These are phyloP conservation scores for Lasiodiplodia hormozganensis DNA, from an alignment of 2,329 filamentous ascomycete species.

Conservation along the genomic window DNA sequence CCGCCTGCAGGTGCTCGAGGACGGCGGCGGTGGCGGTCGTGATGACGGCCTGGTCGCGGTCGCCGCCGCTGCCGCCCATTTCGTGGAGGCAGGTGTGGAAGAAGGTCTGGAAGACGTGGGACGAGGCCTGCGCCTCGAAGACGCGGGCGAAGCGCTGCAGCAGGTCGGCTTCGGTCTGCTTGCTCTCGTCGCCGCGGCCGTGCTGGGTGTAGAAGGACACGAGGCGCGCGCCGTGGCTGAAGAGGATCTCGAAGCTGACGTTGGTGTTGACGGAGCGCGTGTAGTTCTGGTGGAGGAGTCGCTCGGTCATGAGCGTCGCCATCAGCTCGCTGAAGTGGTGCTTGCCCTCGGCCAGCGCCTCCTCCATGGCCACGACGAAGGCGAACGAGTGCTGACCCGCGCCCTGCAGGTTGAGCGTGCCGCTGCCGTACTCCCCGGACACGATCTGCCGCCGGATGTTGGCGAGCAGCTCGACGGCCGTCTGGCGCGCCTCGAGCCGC, in stretches of 20 bases:
- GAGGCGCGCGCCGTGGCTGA: constrained; percentile 40
- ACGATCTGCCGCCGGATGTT: constrained; percentile 58
- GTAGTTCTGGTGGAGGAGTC: constrained; percentile 43
- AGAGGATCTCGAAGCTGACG: constrained; percentile 44
- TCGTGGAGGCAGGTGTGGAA: constrained; percentile 42
- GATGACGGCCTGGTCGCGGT: constrained; percentile 36
- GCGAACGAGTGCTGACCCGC: constrained; percentile 40
- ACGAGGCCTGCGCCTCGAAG: constrained; percentile 40
- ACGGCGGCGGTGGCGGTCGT: constrained; percentile 38
- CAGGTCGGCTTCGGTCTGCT: constrained; percentile 39
- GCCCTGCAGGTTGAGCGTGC: constrained; percentile 40
- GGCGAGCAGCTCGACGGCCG: background rate
- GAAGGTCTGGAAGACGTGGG: constrained; percentile 37
- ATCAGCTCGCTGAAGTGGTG: constrained; percentile 51
- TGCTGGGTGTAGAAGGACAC: constrained; percentile 38
- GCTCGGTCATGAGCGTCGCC: constrained; percentile 49
- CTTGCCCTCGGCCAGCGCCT: constrained; percentile 46
- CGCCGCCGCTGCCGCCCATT: constrained; percentile 29
- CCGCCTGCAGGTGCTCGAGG: constrained; percentile 36
- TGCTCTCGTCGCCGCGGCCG: constrained; percentile 36
- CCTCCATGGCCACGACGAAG: constrained; percentile 56
- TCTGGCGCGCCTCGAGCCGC: background rate
- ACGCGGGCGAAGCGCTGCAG: constrained; percentile 32
- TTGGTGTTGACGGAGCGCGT: constrained; percentile 41
- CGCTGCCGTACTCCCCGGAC: constrained; percentile 45